Percentiles rank a stretch among this genome's conserved stretches.
Conservation (phyloP, 2,329 filamentous ascomycete species). For the Alternaria angustiovoidea region DNA sequence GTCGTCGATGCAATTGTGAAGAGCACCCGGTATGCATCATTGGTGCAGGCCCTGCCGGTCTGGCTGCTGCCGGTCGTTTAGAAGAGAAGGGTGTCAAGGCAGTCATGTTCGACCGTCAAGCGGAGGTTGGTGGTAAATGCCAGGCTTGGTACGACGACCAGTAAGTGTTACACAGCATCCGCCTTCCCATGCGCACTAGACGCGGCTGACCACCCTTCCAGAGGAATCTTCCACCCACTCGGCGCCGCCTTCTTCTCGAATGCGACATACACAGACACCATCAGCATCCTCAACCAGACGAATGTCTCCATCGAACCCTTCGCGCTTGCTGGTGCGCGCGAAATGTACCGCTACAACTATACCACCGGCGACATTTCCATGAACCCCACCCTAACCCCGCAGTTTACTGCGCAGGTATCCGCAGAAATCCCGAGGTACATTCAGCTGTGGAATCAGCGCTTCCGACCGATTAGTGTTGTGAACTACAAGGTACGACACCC, state of each 20-base stretch:
- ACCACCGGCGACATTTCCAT: conserved; percentile 38
- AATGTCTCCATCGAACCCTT: conserved; percentile 45
- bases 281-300: conserved; percentile 46
- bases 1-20: conserved; percentile 22
- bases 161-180: conserved; percentile 44
- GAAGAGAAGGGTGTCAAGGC: conserved; percentile 47
- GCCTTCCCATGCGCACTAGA: conserved; percentile 19
- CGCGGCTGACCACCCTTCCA: conserved; percentile 47
- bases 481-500: conserved; percentile 45
- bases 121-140: conserved; percentile 49
- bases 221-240: conserved; percentile 50
- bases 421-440: conserved; percentile 48
- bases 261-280: conserved; percentile 45
- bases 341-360: conserved; percentile 47
- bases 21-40: conserved; percentile 49
- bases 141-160: conserved; percentile 49
- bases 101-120: conserved; percentile 48
- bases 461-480: conserved; percentile 42
- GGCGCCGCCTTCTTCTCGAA: conserved; percentile 53
- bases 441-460: conserved; percentile 43
- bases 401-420: conserved; percentile 34
- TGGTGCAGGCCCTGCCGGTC: conserved; percentile 48
- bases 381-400: conserved; percentile 30
- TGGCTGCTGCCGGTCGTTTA: conserved; percentile 45
- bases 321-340: conserved; percentile 42